Conservation (phyloP, 208 protist genomes). For the Acanthamoeba healyi region DNA sequence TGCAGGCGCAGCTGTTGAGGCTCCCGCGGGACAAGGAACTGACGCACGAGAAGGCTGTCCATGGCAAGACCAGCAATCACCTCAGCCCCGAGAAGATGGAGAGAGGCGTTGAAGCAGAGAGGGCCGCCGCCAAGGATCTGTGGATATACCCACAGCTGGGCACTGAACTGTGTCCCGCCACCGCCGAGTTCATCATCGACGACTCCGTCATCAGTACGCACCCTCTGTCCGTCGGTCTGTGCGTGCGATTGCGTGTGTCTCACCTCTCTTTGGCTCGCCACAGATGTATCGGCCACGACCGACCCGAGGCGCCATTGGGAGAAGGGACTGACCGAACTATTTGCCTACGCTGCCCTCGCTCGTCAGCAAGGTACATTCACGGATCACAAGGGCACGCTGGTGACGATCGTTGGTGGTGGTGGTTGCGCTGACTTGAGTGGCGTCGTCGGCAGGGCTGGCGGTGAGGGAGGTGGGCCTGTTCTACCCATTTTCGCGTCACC, state of each 20-base stretch:
- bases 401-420: too few species aligned
- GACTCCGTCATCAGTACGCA: neutral
- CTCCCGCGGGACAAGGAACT: constrained; percentile 34
- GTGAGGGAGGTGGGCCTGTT: constrained; percentile 4
- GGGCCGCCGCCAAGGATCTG: neutral
- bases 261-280: neutral
- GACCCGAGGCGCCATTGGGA: constrained; percentile 23
- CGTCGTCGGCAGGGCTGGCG: neutral
- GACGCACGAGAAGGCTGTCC: constrained; percentile 34
- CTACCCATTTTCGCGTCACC: neutral
- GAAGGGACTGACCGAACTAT: constrained; percentile 25
- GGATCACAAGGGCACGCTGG: too few species aligned
- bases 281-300: neutral
- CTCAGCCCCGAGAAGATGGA: constrained; percentile 42
- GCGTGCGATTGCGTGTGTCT: neutral
- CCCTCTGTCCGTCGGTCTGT: neutral
- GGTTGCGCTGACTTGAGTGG: neutral
- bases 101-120: neutral
- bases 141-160: neutral
- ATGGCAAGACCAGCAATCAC: constrained; percentile 55
- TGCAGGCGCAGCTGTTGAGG: constrained; percentile 17
- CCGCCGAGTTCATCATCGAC: constrained; percentile 34
- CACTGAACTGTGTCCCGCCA: constrained; percentile 3
- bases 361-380: neutral
- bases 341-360: constrained; percentile 11